Evolutionary conservation across 495 filamentous ascomycete genomes (phyloP), one percentile per base, ranked within the genome.

Genomic region (Alectoria sarmentosa): DNA sequence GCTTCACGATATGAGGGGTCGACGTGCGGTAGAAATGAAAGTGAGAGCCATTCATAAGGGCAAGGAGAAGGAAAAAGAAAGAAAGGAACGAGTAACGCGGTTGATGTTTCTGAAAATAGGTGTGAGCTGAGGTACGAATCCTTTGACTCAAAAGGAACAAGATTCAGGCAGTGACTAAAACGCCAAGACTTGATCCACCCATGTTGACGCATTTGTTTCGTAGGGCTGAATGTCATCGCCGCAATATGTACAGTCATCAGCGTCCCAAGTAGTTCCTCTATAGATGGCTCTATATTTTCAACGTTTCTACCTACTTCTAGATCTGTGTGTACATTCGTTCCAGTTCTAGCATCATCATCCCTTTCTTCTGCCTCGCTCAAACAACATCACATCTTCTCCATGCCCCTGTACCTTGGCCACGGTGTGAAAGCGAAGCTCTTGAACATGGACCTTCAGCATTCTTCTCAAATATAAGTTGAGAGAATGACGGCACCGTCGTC

Each of bases 401-500:
- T 1, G 5, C 10, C 9, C n/a, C 13, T 21, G 19, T 15, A n/a
- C 19, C n/a, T 57, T 5, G 11, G 42, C 42, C 28, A 5, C 42
- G 21, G 26, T 34, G 38, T 28, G 41, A 34, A 38, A 38, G 0
- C 21, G 32, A 48, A 36, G n/a, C 55, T 28, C 42, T 56, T 30
- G 6, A 42, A 21, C 8, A 65, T 65, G 63, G 63, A 36, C 37
- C 2, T 57, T 44, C 26, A 15, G 39, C 56, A 3, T 41, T 52
- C 23, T 9, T 38, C 23, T 28, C 17, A 39, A 39, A 30, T n/a
- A 4, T 65, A 52, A 32, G 36, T 15, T 28, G 32, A 52, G n/a
- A 65, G 34, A 42, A 65, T 65, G 63, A 60, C 55, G 46, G 57
- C 41, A 49, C 56, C 77, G 23, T 76, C 76, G 26, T 77, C 78